Percentiles rank a stretch among this genome's conserved stretches.
phyloP scores from a whole-genome alignment of 2,329 filamentous ascomycete species.

The Colletotrichum chrysophilum region DNA sequence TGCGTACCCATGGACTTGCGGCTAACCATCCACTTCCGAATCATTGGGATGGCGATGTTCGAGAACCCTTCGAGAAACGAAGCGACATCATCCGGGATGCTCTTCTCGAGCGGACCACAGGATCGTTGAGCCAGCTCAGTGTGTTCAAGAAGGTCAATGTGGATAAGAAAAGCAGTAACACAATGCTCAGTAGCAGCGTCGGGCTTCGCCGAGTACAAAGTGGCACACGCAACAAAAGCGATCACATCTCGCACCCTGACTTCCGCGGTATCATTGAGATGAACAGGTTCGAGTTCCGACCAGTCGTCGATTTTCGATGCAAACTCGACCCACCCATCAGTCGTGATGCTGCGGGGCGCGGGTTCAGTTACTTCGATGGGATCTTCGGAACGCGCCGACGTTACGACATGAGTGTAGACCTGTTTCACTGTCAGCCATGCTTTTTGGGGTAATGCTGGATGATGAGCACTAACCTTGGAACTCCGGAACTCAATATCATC shows the following conservation, averaged over 20 bases:
- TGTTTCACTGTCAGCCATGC: neutral
- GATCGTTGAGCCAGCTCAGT: neutral
- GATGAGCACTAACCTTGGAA: slow-evolving; percentile 55
- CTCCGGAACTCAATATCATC: slow-evolving; percentile 68
- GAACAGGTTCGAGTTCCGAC: neutral
- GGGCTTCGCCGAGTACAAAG: neutral
- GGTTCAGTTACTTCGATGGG: neutral
- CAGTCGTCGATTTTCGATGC: neutral
- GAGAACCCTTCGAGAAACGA: neutral
- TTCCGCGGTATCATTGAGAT: neutral
- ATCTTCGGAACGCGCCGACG: neutral
- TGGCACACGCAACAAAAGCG: neutral
- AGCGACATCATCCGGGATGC: neutral
- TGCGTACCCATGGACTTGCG: neutral
- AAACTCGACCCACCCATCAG: neutral
- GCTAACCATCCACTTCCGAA: neutral
- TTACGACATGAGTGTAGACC: neutral
- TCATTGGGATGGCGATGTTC: neutral
- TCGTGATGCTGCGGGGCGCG: neutral
- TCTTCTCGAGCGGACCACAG: neutral
- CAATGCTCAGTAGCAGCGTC: neutral
- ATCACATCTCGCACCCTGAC: neutral
- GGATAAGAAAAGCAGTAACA: neutral
- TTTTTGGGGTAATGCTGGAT: too few relatives aligned
- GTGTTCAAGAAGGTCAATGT: neutral